Evolutionary conservation across 306 rosid genomes (phyloP).

Genomic region (Citrullus colocynthis): DNA sequence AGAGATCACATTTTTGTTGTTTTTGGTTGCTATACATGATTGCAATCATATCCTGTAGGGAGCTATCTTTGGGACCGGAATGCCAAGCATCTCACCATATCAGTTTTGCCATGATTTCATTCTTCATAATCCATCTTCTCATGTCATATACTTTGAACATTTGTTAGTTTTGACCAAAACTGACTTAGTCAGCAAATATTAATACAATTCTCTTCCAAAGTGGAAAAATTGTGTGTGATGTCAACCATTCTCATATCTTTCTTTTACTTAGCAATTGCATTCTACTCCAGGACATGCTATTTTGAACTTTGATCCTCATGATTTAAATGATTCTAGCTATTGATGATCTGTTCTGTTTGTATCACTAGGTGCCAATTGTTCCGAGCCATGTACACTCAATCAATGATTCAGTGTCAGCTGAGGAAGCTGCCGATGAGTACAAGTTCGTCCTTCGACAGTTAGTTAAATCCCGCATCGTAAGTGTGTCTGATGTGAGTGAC

Average conservation of each 20-base stretch:
- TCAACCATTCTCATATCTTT: not conserved
- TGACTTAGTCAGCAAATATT: not conserved
- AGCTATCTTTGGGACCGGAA: not conserved
- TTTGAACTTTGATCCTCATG: not conserved
- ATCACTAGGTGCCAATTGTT: conserved; percentile 68
- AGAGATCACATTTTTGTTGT: not conserved
- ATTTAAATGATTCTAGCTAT: not conserved
- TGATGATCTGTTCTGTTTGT: conserved; percentile 13
- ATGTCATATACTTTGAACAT: not conserved
- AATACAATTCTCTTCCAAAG: not conserved
- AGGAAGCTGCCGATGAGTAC: conserved; percentile 86
- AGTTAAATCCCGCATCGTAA: conserved; percentile 72
- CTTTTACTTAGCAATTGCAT: not conserved
- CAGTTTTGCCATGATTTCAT: not conserved
- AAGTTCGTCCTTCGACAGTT: conserved; percentile 83
- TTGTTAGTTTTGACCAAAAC: not conserved
- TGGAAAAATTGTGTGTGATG: not conserved
- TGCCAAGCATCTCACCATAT: not conserved
- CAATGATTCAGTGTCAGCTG: conserved; percentile 80
- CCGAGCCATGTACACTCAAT: conserved; percentile 85
- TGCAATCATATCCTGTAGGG: not conserved
- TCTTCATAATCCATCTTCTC: not conserved
- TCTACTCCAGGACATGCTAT: not conserved
- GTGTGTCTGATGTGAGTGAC: conserved; percentile 69
- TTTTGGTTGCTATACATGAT: not conserved